Conservation (phyloP, 2,329 filamentous ascomycete genomes). For the Fusarium bulbicola region DNA sequence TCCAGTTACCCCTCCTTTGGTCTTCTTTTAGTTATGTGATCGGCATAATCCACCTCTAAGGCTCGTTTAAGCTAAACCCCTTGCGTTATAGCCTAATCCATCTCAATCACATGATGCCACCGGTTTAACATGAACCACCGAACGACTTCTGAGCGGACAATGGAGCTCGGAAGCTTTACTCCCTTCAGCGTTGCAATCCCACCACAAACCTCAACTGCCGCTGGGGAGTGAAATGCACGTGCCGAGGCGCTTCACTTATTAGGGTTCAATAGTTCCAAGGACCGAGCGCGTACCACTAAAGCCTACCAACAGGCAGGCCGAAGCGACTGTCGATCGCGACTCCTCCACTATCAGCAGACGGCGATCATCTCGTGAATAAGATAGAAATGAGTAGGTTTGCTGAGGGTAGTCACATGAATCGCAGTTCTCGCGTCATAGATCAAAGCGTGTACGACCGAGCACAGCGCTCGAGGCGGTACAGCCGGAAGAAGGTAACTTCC, state of each 20-base stretch:
- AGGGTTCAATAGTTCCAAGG: neutral
- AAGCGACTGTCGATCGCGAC: neutral
- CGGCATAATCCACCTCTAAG: too few species aligned
- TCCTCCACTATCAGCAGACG: neutral
- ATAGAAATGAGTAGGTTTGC: neutral
- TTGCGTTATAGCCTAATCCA: too few species aligned
- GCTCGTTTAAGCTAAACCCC: too few species aligned
- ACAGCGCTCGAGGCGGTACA: neutral
- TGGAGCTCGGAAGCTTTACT: neutral
- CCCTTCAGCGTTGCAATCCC: neutral
- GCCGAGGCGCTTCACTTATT: neutral
- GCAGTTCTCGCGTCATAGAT: neutral
- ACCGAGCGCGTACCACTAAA: too few species aligned
- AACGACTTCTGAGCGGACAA: neutral
- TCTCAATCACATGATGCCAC: too few species aligned
- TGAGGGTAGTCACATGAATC: neutral
- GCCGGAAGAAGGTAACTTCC: neutral
- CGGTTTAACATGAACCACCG: neutral
- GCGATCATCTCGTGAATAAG: neutral
- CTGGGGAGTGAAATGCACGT: neutral
- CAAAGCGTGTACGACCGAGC: neutral
- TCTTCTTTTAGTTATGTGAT: too few species aligned
- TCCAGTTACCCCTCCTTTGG: too few species aligned
- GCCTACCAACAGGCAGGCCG: too few species aligned
- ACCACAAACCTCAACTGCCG: neutral